Conservation (phyloP, 495 filamentous ascomycete genomes). For the Friedmanniomyces simplex region DNA sequence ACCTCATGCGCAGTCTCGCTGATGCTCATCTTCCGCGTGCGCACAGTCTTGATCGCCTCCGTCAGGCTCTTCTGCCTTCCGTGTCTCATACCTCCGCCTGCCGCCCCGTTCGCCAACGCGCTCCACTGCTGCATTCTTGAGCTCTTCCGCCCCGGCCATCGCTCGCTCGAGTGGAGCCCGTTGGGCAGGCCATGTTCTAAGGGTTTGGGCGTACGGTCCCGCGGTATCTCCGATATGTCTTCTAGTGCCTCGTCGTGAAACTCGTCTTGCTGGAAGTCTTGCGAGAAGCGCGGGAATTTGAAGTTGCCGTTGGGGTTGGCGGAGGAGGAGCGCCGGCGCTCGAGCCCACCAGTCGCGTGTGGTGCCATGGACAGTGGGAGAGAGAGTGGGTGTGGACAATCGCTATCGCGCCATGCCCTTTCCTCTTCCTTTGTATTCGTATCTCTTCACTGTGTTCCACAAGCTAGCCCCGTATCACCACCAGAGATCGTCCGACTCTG, state of each 20-base stretch:
- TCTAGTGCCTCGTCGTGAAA: constrained; percentile 9
- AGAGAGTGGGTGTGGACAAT: background rate
- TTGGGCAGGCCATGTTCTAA: constrained; percentile 12
- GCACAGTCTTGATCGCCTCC: constrained; percentile 72
- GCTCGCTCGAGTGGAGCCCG: constrained; percentile 24
- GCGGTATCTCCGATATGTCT: constrained; percentile 6
- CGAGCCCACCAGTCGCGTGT: constrained; percentile 10
- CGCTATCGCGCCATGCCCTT: constrained; percentile 2
- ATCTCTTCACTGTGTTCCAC: background rate
- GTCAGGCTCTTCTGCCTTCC: constrained; percentile 70
- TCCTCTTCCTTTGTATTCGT: no score
- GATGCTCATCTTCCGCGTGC: constrained; percentile 67
- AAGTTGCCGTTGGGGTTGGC: constrained; percentile 10
- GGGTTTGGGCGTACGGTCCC: constrained; percentile 16
- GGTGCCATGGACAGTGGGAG: constrained; percentile 5
- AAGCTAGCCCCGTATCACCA: background rate
- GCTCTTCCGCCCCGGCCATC: constrained; percentile 38
- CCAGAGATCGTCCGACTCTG: background rate
- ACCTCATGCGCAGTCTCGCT: constrained; percentile 89
- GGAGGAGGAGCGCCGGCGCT: constrained; percentile 21
- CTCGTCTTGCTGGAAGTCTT: background rate
- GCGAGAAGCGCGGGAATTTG: constrained; percentile 22
- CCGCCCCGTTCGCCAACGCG: constrained; percentile 39
- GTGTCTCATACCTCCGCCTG: constrained; percentile 39
- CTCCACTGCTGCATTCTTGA: constrained; percentile 34